Evolutionary conservation across 805 yeast genomes (phyloP).

Genomic region (Dipodascopsis tothii): DNA sequence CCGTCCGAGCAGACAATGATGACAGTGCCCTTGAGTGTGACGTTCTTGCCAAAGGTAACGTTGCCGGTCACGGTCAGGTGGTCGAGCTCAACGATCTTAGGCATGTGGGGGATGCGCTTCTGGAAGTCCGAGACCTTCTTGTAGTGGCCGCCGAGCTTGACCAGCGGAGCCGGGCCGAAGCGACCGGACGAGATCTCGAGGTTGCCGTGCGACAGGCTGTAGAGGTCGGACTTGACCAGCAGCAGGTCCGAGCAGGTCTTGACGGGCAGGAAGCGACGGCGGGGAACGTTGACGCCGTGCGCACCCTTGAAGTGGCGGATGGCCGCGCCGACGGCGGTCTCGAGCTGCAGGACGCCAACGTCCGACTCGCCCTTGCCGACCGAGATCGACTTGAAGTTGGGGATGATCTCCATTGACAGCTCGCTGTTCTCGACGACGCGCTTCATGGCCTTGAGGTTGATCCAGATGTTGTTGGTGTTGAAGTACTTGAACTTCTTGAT

Average conservation of each 20-base stretch:
- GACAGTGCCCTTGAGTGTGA: conserved; percentile 91
- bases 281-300: conserved; percentile 96
- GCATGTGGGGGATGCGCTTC: conserved; percentile 87
- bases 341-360: conserved; percentile 82
- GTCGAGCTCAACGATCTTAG: conserved; percentile 90
- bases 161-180: conserved; percentile 85
- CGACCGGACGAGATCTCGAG: conserved; percentile 74
- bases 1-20: conserved; percentile 97
- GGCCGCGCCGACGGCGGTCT: conserved; percentile 99
- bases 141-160: conserved; percentile 93
- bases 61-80: conserved; percentile 97
- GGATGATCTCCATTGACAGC: conserved; percentile 87
- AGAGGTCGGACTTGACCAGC: conserved; percentile 90
- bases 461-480: conserved; percentile 98
- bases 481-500: conserved; percentile 96
- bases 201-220: conserved; percentile 85
- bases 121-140: conserved; percentile 91
- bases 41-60: conserved; percentile 81
- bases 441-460: conserved; percentile 88
- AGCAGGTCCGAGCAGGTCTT: conserved; percentile 93
- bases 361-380: conserved; percentile 31
- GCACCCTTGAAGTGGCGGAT: conserved; percentile 92
- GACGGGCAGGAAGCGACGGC: conserved; percentile 95
- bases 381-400: conserved; percentile 78
- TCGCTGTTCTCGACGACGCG: conserved; percentile 78